Percentiles rank a stretch among this genome's conserved stretches.
Conservation (phyloP, 176 grass and related monocot genomes). For the Oryza glaberrima region DNA sequence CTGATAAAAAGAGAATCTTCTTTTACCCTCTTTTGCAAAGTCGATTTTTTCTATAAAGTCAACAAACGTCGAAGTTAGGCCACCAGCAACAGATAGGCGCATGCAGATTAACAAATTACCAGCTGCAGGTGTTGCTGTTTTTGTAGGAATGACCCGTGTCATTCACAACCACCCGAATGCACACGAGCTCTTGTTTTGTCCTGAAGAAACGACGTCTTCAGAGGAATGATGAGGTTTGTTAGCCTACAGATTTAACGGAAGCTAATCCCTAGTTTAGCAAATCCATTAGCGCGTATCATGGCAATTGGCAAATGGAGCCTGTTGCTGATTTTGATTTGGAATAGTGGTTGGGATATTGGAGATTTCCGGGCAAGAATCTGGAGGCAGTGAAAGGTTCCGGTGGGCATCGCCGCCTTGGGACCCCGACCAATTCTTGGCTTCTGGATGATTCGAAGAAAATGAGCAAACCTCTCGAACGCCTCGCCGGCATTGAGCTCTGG, state of each 20-base stretch:
- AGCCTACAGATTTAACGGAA: background rate
- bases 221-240: background rate
- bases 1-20: background rate
- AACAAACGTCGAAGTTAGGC: conserved; percentile 14
- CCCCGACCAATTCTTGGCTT: background rate
- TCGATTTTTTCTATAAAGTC: background rate
- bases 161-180: background rate
- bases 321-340: background rate
- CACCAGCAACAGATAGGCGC: background rate
- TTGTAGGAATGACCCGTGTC: background rate
- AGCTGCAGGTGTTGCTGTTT: background rate
- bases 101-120: background rate
- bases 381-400: background rate
- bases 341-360: background rate
- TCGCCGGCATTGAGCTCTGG: background rate
- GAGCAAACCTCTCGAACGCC: too few species aligned
- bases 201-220: background rate
- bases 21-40: background rate
- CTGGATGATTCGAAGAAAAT: too few species aligned
- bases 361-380: background rate
- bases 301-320: background rate
- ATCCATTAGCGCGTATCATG: background rate
- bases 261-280: background rate
- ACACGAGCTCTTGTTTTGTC: background rate
- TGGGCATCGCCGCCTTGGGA: background rate